Evolutionary conservation across 2,329 filamentous ascomycete genomes (phyloP).

Genomic region (Pseudogymnoascus sp.): DNA sequence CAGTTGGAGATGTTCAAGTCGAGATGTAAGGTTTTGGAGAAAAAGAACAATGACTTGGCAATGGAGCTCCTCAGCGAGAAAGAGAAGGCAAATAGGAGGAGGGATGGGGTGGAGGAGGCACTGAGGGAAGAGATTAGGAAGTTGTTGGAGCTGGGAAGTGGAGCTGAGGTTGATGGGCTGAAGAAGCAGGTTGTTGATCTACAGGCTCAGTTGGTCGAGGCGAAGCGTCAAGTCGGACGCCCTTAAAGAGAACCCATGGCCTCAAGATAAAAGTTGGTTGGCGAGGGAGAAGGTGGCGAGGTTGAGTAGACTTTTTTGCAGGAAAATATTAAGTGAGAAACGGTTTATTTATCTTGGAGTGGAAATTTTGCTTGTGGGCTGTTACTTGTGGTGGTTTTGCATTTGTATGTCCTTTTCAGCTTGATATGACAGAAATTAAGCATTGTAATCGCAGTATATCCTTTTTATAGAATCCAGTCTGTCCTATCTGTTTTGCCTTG

Average conservation of each 20-base stretch:
- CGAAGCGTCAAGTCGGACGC: not conserved
- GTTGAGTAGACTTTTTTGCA: not conserved
- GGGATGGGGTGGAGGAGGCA: slow-evolving; percentile 12
- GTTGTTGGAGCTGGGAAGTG: not conserved
- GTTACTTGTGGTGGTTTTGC: not conserved
- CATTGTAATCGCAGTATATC: not conserved
- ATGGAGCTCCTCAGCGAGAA: not conserved
- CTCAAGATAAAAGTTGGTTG: no score
- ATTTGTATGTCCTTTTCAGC: not conserved
- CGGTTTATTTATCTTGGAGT: not conserved
- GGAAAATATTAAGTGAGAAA: not conserved
- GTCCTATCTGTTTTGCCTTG: not conserved
- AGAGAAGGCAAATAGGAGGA: not conserved
- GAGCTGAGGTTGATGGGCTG: not conserved
- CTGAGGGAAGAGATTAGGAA: not conserved
- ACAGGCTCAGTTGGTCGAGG: not conserved
- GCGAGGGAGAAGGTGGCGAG: not conserved
- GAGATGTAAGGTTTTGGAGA: not conserved
- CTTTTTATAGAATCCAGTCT: not conserved
- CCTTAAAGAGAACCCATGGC: no score
- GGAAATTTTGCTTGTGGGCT: not conserved
- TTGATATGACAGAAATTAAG: not conserved
- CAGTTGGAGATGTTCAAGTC: not conserved
- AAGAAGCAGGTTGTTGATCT: not conserved
- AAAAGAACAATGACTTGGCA: not conserved